Base-by-base conservation (phyloP, 192 early-diverging fungal genomes). In the Fimicolochytrium jonesii region DNA sequence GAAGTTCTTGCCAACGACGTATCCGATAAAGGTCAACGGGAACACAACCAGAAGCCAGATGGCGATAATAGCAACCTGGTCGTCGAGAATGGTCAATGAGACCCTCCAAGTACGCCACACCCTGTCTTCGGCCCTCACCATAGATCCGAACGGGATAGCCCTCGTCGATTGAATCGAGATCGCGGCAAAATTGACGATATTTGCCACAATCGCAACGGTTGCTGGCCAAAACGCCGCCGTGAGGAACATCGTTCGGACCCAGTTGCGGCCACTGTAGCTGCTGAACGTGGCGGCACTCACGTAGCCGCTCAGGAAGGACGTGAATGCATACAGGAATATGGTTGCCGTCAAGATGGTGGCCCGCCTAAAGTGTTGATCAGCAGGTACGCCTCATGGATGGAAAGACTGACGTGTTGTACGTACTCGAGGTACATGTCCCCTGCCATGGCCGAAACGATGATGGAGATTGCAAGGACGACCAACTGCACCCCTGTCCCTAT, bases 11-110 rank as follows among this genome's bases (percentile, higher is more conserved):
- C 86, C 88, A 5, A 91, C 52, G 43, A 90, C 83, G 6, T 88
- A 87, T 15, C 94, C 94, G 25, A 89, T 67, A 23, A 92, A 70
- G 6, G 88, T 88, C 25, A 97, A 74, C 39, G 94, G 94, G 6
- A 91, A 83, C 15, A 92, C 89, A 5, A 93, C 72, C 32, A 92
- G 70, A 1, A 85, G 73, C 92, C 91, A 97, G n/a, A 97, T 77
- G 0, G 82, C 84, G 11, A 88, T 56, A 11, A 94, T 70, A 11
- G 88, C 88, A 35, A 91, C 51, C 86, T 88, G 22, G n/a, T n/a
- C n/a, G n/a, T n/a, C n/a, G n/a, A n/a, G n/a, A n/a, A n/a, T n/a
- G n/a, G n/a, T n/a, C n/a, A n/a, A n/a, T n/a, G n/a, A n/a, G n/a
- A n/a, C n/a, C n/a, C n/a, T n/a, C n/a, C n/a, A n/a, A n/a, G n/a